Conservation (phyloP, 129 eudicot species). For the Flaveria ramosissima region DNA sequence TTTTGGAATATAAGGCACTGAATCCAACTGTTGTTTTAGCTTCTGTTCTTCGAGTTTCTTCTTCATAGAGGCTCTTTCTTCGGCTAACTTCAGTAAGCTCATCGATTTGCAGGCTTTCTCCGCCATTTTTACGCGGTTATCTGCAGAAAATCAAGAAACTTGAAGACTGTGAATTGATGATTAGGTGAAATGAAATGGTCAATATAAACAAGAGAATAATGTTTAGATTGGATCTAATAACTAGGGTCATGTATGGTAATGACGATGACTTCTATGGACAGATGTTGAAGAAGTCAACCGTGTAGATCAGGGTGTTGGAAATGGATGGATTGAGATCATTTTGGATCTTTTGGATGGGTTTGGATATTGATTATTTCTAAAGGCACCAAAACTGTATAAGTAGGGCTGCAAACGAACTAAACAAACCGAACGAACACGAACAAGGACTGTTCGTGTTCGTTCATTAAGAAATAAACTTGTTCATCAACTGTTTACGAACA, state of each 20-base stretch:
- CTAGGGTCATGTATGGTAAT: not conserved
- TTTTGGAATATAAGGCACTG: constrained; percentile 44
- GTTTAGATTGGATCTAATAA: not conserved
- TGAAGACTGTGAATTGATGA: not conserved
- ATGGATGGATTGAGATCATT: not conserved
- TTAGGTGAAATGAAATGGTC: not conserved
- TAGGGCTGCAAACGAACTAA: too few relatives aligned
- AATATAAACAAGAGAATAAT: not conserved
- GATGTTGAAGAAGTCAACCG: not conserved
- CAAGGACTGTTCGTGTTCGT: too few relatives aligned
- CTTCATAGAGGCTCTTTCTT: constrained; percentile 44
- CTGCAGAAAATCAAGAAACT: not conserved
- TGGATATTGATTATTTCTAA: not conserved
- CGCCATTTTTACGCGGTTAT: constrained; percentile 21
- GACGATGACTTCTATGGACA: not conserved
- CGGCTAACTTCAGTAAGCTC: constrained; percentile 48
- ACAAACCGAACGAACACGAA: too few relatives aligned
- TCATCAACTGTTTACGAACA: too few relatives aligned
- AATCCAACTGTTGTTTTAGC: constrained; percentile 34
- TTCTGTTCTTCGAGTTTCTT: constrained; percentile 40
- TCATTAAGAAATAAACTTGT: too few relatives aligned
- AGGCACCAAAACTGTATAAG: too few relatives aligned
- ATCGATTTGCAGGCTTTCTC: constrained; percentile 32
- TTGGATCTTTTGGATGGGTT: not conserved
- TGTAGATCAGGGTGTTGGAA: constrained; percentile 1